phyloP scores from a whole-genome alignment of 441 rosid species.

The Gossypium davidsonii region DNA sequence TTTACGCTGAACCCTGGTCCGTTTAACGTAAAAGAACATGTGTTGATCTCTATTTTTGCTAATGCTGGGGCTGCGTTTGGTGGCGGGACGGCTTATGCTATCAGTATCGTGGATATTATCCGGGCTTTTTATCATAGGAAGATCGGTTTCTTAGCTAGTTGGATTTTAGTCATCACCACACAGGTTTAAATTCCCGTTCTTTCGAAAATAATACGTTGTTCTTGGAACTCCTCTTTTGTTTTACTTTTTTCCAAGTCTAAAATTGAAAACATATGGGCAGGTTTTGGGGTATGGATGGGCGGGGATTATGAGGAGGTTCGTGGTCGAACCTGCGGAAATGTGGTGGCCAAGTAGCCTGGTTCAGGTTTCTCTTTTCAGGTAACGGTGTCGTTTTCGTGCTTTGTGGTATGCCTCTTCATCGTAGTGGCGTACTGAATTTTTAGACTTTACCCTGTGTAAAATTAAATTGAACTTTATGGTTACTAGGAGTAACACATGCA shows the following conservation, averaged over 20 bases:
- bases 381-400: not conserved
- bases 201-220: not conserved
- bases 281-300: constrained; percentile 69
- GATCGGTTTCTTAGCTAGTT: constrained; percentile 47
- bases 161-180: constrained; percentile 64
- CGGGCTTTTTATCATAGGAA: constrained; percentile 52
- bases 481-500: too few species aligned
- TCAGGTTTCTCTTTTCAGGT: constrained; percentile 64
- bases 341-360: constrained; percentile 60
- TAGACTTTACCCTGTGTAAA: too few species aligned
- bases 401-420: too few species aligned
- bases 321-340: constrained; percentile 59
- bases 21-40: constrained; percentile 70
- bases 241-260: not conserved
- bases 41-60: constrained; percentile 69
- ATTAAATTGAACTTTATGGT: too few species aligned
- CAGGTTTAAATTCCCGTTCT: constrained; percentile 34
- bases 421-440: too few species aligned
- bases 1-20: constrained; percentile 73
- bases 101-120: constrained; percentile 54
- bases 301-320: constrained; percentile 48
- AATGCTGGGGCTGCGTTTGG: constrained; percentile 63
- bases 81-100: constrained; percentile 54
- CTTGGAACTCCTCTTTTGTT: not conserved
- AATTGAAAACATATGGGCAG: constrained; percentile 18